Evolutionary conservation across 805 yeast genomes (phyloP).

Genomic region (Lipomyces yamanashiensis): DNA sequence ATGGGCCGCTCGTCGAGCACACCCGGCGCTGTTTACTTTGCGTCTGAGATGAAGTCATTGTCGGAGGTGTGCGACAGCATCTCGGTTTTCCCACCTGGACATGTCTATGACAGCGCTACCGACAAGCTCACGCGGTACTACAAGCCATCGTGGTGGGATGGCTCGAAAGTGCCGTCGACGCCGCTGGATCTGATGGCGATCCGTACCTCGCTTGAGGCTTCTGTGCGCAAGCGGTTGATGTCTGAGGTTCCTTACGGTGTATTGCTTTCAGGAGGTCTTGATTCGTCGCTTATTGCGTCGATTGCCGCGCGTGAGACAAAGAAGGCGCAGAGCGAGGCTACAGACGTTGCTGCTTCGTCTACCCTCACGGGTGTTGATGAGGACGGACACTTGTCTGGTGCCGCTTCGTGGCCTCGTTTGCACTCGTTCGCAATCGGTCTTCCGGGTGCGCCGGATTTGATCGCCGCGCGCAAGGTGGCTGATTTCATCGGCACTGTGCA

Average conservation of each 20-base stretch:
- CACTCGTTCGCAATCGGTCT: conserved; percentile 98
- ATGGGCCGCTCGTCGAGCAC: conserved; percentile 76
- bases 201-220: conserved; percentile 83
- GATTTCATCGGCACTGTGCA: conserved; percentile 94
- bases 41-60: conserved; percentile 92
- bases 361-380: conserved; percentile 92
- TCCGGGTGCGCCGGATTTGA: conserved; percentile 96
- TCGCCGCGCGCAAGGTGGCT: conserved; percentile 96
- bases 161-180: conserved; percentile 67
- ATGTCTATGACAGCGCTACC: conserved; percentile 88
- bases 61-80: conserved; percentile 94
- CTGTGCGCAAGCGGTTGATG: conserved; percentile 99
- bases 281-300: conserved; percentile 93
- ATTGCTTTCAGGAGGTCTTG: conserved; percentile 94
- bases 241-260: conserved; percentile 99
- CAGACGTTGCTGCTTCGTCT: conserved; percentile 52
- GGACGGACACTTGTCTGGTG: conserved; percentile 75
- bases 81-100: conserved; percentile 97
- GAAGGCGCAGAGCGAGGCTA: conserved; percentile 55
- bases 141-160: conserved; percentile 96
- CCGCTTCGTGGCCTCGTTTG: conserved; percentile 65
- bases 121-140: conserved; percentile 86
- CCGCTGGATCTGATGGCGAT: conserved; percentile 74
- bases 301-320: conserved; percentile 96
- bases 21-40: conserved; percentile 84